phyloP scores from a whole-genome alignment of 805 yeast species.

The Metschnikowia lochheadii region DNA sequence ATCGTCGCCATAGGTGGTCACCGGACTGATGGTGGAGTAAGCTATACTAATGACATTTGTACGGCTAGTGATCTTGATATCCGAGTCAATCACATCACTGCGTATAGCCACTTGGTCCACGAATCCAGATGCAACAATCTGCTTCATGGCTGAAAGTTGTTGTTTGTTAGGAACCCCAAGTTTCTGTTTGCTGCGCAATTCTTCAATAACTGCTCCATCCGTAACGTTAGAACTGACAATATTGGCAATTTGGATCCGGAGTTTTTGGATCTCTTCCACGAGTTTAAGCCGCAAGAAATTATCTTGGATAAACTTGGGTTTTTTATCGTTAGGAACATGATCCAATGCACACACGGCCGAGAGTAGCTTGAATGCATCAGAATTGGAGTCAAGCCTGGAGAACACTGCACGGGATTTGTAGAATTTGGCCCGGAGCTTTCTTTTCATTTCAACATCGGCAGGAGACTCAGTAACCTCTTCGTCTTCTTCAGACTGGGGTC shows the following conservation, averaged over 20 bases:
- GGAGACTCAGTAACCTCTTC: slow-evolving; percentile 34
- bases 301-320: slow-evolving; percentile 46
- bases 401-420: slow-evolving; percentile 58
- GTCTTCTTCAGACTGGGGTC: slow-evolving; percentile 22
- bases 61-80: slow-evolving; percentile 54
- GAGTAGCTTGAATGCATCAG: slow-evolving; percentile 72
- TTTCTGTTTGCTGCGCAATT: slow-evolving; percentile 37
- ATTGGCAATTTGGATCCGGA: slow-evolving; percentile 73
- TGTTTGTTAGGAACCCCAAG: slow-evolving; percentile 62
- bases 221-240: slow-evolving; percentile 67
- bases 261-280: slow-evolving; percentile 79
- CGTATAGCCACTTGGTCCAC: slow-evolving; percentile 87
- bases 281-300: slow-evolving; percentile 73
- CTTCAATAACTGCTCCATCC: slow-evolving; percentile 53
- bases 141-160: slow-evolving; percentile 79
- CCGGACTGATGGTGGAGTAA: slow-evolving; percentile 54
- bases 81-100: slow-evolving; percentile 68
- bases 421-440: slow-evolving; percentile 48
- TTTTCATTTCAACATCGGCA: slow-evolving; percentile 35
- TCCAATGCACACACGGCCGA: slow-evolving; percentile 87
- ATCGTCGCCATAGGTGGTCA: slow-evolving; percentile 28
- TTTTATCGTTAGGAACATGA: slow-evolving; percentile 53
- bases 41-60: slow-evolving; percentile 59
- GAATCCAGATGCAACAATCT: slow-evolving; percentile 89
- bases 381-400: slow-evolving; percentile 60